Conservation (phyloP, 2,329 filamentous ascomycete species). For the Penicillium brasilianum region DNA sequence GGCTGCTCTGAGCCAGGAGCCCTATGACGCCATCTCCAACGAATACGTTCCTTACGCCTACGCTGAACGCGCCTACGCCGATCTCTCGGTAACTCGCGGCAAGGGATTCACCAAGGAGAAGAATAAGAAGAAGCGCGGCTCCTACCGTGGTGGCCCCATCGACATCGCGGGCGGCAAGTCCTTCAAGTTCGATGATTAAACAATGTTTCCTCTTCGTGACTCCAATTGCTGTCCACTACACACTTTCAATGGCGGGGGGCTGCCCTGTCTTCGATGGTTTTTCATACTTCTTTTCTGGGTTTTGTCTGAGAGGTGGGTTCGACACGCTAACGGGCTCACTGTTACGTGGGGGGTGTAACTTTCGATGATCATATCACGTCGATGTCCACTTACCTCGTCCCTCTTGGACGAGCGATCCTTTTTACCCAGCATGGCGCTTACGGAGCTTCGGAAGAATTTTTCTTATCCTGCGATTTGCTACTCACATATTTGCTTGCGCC, state of each 20-base stretch:
- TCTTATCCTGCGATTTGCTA: conserved; percentile 7
- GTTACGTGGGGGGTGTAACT: not conserved
- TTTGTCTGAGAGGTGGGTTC: not conserved
- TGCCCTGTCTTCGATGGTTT: not conserved
- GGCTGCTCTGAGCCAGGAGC: conserved; percentile 72
- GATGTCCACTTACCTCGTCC: not conserved
- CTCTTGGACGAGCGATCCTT: conserved; percentile 9
- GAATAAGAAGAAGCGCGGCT: conserved; percentile 96
- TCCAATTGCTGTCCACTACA: not conserved
- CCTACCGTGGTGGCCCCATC: conserved; percentile 86
- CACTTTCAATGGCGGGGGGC: not conserved
- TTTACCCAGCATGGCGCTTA: conserved; percentile 38
- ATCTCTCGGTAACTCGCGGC: conserved; percentile 87
- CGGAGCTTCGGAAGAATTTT: conserved; percentile 31
- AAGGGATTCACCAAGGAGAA: conserved; percentile 99
- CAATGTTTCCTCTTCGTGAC: conserved; percentile 5
- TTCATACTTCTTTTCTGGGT: not conserved
- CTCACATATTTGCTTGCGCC: conserved; percentile 20
- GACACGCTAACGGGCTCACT: not conserved
- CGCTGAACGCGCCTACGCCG: conserved; percentile 83
- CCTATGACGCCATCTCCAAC: conserved; percentile 75
- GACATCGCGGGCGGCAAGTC: conserved; percentile 81
- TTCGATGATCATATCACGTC: not conserved
- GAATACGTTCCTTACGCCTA: conserved; percentile 84
- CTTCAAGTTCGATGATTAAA: conserved; percentile 91